Conservation (phyloP, 148 eudicot species). For the Rhododendron griersonianum region DNA sequence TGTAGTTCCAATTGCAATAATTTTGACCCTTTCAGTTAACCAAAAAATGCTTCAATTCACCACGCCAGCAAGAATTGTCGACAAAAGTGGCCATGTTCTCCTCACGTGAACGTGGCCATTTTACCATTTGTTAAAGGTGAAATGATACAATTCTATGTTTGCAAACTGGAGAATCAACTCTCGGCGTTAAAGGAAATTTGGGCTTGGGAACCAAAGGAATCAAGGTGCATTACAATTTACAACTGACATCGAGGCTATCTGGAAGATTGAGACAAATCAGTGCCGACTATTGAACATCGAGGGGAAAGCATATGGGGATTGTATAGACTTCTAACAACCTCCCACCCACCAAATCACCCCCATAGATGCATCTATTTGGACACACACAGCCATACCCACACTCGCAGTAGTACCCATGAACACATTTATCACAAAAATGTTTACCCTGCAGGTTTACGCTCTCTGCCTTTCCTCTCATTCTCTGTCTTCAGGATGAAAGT, state of each 20-base stretch:
- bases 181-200: background rate
- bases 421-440: background rate
- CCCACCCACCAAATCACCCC: background rate
- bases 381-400: background rate
- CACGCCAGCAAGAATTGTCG: background rate
- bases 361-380: background rate
- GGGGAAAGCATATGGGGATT: background rate
- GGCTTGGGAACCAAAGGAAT: background rate
- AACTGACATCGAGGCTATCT: background rate
- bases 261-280: background rate
- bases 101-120: background rate
- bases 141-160: no score
- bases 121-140: background rate
- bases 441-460: background rate
- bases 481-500: conserved; percentile 32
- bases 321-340: background rate
- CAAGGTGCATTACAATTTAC: background rate
- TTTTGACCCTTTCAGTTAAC: background rate
- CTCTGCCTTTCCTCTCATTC: background rate
- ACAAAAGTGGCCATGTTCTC: background rate
- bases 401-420: background rate
- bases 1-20: background rate
- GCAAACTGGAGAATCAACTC: background rate
- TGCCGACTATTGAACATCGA: background rate
- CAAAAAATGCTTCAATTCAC: background rate